phyloP scores from a whole-genome alignment of 2,329 filamentous ascomycete species.

The Penicillium frequentans region DNA sequence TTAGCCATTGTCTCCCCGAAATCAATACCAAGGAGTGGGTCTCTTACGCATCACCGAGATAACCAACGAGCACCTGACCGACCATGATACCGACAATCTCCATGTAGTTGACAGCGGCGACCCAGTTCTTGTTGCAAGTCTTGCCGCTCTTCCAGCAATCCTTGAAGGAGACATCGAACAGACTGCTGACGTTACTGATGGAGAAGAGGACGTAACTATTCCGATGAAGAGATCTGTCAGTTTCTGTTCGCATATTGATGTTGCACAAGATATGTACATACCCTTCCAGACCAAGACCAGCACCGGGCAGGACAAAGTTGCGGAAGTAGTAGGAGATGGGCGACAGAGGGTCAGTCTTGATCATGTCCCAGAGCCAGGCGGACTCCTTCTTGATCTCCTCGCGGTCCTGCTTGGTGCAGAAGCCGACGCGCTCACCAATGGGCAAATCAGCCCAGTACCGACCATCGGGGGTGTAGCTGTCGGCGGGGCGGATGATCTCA shows the following conservation, averaged over 20 bases:
- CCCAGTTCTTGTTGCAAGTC: conserved; percentile 76
- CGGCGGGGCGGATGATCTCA: conserved; percentile 79
- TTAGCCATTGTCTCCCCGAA: background rate
- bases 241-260: no score
- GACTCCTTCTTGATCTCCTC: conserved; percentile 70
- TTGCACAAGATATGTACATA: conserved; percentile 36
- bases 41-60: conserved; percentile 66
- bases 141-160: conserved; percentile 68
- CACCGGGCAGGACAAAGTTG: conserved; percentile 88
- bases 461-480: conserved; percentile 78
- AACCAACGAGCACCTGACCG: conserved; percentile 85
- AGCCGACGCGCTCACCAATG: conserved; percentile 65
- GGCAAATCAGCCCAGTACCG: conserved; percentile 92
- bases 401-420: conserved; percentile 71
- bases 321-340: conserved; percentile 80
- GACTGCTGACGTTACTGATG: conserved; percentile 83
- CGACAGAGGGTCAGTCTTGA: conserved; percentile 80
- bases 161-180: conserved; percentile 74
- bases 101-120: conserved; percentile 80
- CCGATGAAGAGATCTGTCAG: background rate
- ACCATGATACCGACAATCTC: conserved; percentile 94
- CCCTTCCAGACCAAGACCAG: conserved; percentile 87
- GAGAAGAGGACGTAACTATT: conserved; percentile 66
- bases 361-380: conserved; percentile 68
- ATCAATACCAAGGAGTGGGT: no score